Evolutionary conservation across 192 early-diverging fungal species (phyloP), one percentile per base, ranked within the genome.

Genomic region (Backusella psychrophila): DNA sequence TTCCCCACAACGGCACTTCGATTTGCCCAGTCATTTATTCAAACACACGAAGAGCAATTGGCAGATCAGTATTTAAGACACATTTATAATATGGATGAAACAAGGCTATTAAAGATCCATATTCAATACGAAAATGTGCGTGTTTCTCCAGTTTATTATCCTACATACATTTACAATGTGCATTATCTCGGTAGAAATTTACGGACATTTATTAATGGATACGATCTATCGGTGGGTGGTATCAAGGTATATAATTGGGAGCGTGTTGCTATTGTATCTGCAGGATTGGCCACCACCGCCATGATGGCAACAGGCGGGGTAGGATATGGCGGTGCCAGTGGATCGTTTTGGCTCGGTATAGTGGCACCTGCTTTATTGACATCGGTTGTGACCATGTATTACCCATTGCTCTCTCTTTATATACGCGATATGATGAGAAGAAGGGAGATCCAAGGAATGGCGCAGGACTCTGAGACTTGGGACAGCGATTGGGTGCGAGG

Each of bases 201-300:
- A 29, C 71, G 87, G n/a, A 88, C 87, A 0, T 86, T 88, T 78
- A 76, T 88, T n/a, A 84, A 88, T 59, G 87, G 83, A 2, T 65
- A 85, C 49, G 85, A 88, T 76, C 29, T 81, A 17, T 52, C 73
- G 6, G 78, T 83, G 5, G 85, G 87, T 11, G 87, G 87, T 36
- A 34, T 83, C 1, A 70, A 84, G 14, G 78, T 85, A 2, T 88
- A 88, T 66, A 83, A 86, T 19, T 88, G 87, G 87, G 74, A 85
- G 31, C 71, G 85, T 5, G 79, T 88, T 15, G 84, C 83, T 36
- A 72, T 82, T 5, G 79, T 71, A 0, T 80, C 87, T 34, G 85
- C 79, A 26, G 81, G 73, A 29, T 73, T 80, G 76, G 76, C 75
- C 11, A 44, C 71, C 19, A 33, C 80, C 1, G 19, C 46, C 7